Evolutionary conservation across 305 asterid genomes (phyloP).

Genomic region (Solanum hybrid): DNA sequence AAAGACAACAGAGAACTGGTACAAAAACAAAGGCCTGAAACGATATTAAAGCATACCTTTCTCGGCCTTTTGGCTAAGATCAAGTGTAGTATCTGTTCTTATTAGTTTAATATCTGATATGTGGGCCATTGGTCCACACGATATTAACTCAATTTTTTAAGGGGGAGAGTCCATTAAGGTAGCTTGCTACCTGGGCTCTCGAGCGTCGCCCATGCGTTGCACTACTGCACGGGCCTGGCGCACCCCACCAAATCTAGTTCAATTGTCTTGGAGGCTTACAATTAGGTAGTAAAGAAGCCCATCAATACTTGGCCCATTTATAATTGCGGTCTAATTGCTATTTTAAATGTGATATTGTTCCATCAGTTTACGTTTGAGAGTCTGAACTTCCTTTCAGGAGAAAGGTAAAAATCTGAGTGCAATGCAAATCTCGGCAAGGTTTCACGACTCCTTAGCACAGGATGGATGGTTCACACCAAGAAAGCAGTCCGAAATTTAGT

Average conservation of each 20-base stretch:
- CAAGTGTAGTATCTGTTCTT: too few species aligned
- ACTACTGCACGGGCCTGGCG: background rate
- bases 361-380: background rate
- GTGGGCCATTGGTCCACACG: background rate
- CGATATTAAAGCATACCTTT: background rate
- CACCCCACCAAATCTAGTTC: background rate
- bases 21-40: background rate
- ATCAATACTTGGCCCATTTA: background rate
- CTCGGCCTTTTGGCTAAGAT: conserved; percentile 24
- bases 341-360: too few species aligned
- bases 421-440: background rate
- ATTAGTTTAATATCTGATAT: background rate
- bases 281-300: background rate
- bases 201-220: background rate
- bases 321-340: too few species aligned
- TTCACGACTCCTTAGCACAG: background rate
- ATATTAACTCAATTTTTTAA: background rate
- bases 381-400: too few species aligned
- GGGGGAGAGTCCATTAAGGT: background rate
- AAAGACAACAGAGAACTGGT: background rate
- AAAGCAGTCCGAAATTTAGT: background rate
- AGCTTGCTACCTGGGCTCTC: background rate
- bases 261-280: accelerated
- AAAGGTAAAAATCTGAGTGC: background rate
- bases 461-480: background rate